Conservation (phyloP, 2,329 filamentous ascomycete genomes). For the Penicillium griseofulvum region DNA sequence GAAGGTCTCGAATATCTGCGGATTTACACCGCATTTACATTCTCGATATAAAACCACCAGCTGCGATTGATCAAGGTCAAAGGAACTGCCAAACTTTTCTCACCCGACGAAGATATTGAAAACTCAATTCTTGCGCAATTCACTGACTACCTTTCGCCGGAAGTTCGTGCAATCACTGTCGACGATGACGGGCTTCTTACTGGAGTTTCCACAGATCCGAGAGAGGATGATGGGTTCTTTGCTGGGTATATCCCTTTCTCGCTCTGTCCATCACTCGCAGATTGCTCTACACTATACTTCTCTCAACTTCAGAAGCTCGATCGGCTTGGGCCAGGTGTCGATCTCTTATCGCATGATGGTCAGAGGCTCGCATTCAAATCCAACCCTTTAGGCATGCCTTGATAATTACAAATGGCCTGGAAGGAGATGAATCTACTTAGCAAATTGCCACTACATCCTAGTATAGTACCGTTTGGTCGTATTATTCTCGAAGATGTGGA, state of each 20-base stretch:
- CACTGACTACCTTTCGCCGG: conserved; percentile 17
- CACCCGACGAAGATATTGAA: conserved; percentile 19
- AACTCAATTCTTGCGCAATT: conserved; percentile 15
- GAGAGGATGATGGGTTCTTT: conserved; percentile 19
- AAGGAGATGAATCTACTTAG: conserved; percentile 28
- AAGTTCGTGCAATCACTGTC: conserved; percentile 19
- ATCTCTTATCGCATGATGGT: conserved; percentile 10
- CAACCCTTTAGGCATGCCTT: conserved; percentile 13
- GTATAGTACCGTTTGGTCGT: conserved; percentile 29
- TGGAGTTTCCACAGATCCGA: conserved; percentile 19
- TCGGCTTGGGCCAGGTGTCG: conserved; percentile 17
- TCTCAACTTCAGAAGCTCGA: conserved; percentile 19
- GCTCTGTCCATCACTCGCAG: conserved; percentile 6
- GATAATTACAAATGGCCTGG: conserved; percentile 22
- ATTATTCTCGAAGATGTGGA: conserved; percentile 27
- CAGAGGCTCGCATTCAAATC: conserved; percentile 21
- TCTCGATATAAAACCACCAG: conserved; percentile 5
- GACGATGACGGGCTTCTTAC: conserved; percentile 21
- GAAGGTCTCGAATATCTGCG: not conserved
- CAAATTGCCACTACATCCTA: conserved; percentile 26
- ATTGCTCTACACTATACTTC: conserved; percentile 13
- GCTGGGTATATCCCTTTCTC: conserved; percentile 20
- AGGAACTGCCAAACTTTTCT: conserved; percentile 23
- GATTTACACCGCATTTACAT: not conserved
- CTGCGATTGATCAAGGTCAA: conserved; percentile 23